Evolutionary conservation across 192 early-diverging fungal species (phyloP), one percentile per base, ranked within the genome.

Genomic region (Haplosporangium gracile): DNA sequence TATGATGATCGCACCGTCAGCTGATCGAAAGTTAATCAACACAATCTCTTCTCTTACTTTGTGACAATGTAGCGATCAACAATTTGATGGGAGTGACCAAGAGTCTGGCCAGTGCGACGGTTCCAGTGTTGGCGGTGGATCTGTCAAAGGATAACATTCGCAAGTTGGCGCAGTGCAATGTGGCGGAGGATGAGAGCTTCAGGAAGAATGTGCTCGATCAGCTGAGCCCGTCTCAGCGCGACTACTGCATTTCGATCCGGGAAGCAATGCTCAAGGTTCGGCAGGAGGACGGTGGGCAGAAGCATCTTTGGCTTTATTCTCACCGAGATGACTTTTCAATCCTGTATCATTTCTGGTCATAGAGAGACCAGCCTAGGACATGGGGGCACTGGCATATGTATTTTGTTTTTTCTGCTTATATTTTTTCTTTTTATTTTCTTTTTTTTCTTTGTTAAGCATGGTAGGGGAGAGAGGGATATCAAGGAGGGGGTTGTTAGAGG

Each of bases 271-370:
- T 90, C 15, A 92, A 93, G 88, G 71, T 92, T 32, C 76, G 90
- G 20, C 83, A 92, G 63, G 88, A 87, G 22, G 84, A 88, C 42
- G 82, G 82, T 72, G 85, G 89, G 51, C 82, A 78, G 68, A 82
- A 71, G 49, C 93, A 90, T 79, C 90, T 96, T 11, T 96, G 95
- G 95, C 81, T 96, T 24, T 95, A 96, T 82, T 93, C 94, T 0
- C 90, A 93, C 70, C 91, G 91, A 68, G 93, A 93, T 86, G 93
- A 96, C 51, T 91, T 87, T 76, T 91, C 92, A 11, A 81, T 92
- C 24, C 88, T 93, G 11, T 96, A 94, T 75, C 88, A 91, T 65
- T 82, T 93, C 45, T 87, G 83, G 80, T 89, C 83, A 15, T 88
- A 79, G 60, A 65, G 24, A 65, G 49, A 4, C 16, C 16, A 5